phyloP scores from a whole-genome alignment of 225 moss, liverwort and hornwort species.

The Polytrichum commune region DNA sequence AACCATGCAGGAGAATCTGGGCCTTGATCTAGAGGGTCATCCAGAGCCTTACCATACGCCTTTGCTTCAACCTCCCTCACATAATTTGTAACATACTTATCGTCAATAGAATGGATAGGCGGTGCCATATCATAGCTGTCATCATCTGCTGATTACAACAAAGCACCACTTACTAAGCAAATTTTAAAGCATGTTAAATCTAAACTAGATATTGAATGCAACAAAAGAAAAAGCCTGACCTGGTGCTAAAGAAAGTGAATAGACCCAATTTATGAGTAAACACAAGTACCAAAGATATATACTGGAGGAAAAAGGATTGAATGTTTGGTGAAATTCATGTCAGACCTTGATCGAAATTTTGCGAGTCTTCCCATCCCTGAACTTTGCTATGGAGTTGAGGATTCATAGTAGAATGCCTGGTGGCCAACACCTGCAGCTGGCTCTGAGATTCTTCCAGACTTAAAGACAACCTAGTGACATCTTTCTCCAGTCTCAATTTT shows the following conservation, averaged over 20 bases:
- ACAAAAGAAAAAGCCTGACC: no score
- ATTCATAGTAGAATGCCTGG: slow-evolving; percentile 25
- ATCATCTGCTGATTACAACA: slow-evolving; percentile 21
- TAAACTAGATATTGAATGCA: no score
- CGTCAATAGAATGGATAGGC: slow-evolving; percentile 26
- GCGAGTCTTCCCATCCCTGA: background rate
- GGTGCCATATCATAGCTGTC: slow-evolving; percentile 10
- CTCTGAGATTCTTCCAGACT: slow-evolving; percentile 30
- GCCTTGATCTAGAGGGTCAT: slow-evolving; percentile 7
- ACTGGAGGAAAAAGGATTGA: no score
- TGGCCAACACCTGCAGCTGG: slow-evolving; percentile 32
- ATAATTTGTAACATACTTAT: slow-evolving; percentile 25
- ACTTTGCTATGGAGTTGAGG: slow-evolving; percentile 14
- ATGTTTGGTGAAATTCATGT: no score
- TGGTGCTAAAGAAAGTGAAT: no score
- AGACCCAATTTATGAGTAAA: no score
- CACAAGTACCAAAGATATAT: no score
- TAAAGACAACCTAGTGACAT: slow-evolving; percentile 31
- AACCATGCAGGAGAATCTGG: background rate
- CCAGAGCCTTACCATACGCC: slow-evolving; percentile 21
- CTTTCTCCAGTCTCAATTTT: slow-evolving; percentile 21
- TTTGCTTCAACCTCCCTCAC: slow-evolving; percentile 20
- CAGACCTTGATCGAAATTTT: background rate
- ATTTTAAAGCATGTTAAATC: background rate
- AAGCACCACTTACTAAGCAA: background rate